Evolutionary conservation across 805 yeast genomes (phyloP), one percentile per base, ranked within the genome.

Genomic region (Hanseniaspora jakobsenii): DNA sequence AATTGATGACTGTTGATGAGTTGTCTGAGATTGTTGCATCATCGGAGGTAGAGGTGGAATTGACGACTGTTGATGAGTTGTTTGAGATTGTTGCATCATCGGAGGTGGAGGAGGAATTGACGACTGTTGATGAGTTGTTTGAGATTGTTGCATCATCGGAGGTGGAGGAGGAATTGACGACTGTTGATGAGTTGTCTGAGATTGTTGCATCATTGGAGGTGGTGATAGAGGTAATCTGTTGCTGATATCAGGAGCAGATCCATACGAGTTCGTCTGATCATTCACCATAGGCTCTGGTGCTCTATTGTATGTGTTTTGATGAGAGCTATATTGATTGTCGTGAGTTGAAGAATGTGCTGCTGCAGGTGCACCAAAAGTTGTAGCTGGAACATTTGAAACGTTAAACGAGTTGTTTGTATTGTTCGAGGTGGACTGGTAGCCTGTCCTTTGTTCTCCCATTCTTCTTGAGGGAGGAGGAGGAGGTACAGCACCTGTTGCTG

Each of bases 351-450:
- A 29, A 2, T 32, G 32, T 32, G 37, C n/a, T 13, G 16, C 5
- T 2, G 44, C 6, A 3, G 38, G 16, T 16, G 31, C 46, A 13
- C 58, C 50, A 44, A 56, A 32, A 32, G 51, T 24, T 26, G 49
- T 37, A 30, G 34, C 37, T 37, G 53, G 19, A 30, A 44, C 38
- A 48, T 51, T 24, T 32, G 47, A 21, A 44, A 48, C 36, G 50
- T 55, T 26, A 48, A 36, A 37, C 19, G 43, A 31, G 18, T 29
- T 32, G 19, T 49, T 28, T 47, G 46, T 22, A 47, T 49, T 30
- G 31, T 39, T 48, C 9, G 47, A 29, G 13, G 38, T 39, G 6
- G 41, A 32, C 38, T 13, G 23, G 36, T 35, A 36, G 12, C 44
- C 44, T 29, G 48, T 37, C 51, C 50, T 14, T 23, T 40, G 44